Evolutionary conservation across 768 basidiomycete genomes (phyloP).

Genomic region (Cantharellus anzutake): DNA sequence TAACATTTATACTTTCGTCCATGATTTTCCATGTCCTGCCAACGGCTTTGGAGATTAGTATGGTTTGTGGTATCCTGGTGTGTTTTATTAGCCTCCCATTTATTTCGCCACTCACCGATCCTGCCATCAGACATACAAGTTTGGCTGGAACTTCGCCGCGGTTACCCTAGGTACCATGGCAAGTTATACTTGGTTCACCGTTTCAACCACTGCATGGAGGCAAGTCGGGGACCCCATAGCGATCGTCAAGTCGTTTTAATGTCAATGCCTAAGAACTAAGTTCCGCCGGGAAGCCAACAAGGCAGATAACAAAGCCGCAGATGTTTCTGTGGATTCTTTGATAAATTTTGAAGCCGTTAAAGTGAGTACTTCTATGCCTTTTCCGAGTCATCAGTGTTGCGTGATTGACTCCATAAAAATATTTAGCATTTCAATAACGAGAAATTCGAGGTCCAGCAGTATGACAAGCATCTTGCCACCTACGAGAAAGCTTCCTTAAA

Average conservation of each 20-base stretch:
- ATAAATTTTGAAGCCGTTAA: slow-evolving; percentile 99
- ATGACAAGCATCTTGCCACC: slow-evolving; percentile 67
- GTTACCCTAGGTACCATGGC: slow-evolving; percentile 71
- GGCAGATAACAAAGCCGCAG: slow-evolving; percentile 92
- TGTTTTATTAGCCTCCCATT: slow-evolving; percentile 13
- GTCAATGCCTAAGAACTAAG: slow-evolving; percentile 37
- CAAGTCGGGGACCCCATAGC: slow-evolving; percentile 16
- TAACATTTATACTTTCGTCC: slow-evolving; percentile 84
- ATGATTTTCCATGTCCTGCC: slow-evolving; percentile 90
- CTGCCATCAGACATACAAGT: slow-evolving; percentile 67
- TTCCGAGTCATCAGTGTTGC: neutral
- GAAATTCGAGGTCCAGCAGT: slow-evolving; percentile 72
- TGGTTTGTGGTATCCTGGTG: slow-evolving; percentile 95
- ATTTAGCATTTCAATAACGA: slow-evolving; percentile 94
- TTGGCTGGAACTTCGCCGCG: slow-evolving; percentile 93
- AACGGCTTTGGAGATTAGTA: slow-evolving; percentile 84
- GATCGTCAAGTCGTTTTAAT: neutral
- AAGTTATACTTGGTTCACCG: slow-evolving; percentile 93
- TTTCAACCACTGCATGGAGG: slow-evolving; percentile 94
- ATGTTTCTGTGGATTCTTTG: slow-evolving; percentile 80
- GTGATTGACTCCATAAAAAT: neutral
- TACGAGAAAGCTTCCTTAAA: slow-evolving; percentile 89
- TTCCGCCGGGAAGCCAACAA: slow-evolving; percentile 91
- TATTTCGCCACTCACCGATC: neutral
- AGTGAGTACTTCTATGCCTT: slow-evolving; percentile 22